phyloP scores from a whole-genome alignment of 208 protist species.

The Trypanosomatidae sp. region DNA sequence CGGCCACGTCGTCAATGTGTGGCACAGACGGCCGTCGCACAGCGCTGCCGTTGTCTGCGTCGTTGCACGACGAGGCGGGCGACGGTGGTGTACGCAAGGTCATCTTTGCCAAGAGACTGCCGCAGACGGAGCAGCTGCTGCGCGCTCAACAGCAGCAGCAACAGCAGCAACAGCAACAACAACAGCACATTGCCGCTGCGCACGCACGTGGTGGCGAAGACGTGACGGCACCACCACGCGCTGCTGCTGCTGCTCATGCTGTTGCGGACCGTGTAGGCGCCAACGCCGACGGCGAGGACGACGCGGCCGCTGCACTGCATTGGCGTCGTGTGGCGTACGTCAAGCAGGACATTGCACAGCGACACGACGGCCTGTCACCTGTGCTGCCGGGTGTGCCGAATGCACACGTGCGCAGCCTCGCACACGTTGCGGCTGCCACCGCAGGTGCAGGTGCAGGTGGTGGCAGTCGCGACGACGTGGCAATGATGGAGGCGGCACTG shows the following conservation, averaged over 20 bases:
- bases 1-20: too few species aligned
- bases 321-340: conserved; percentile 49
- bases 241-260: background rate
- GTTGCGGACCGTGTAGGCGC: too few species aligned
- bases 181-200: background rate
- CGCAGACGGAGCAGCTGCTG: conserved; percentile 26
- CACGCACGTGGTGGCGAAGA: background rate
- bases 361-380: conserved; percentile 2
- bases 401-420: conserved; percentile 24
- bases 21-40: too few species aligned
- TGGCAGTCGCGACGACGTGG: conserved; percentile 13
- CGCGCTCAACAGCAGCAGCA: too few species aligned
- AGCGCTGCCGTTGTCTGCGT: too few species aligned
- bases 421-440: too few species aligned
- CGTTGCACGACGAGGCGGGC: background rate
- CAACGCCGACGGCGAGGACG: background rate
- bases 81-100: conserved; percentile 9
- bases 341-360: conserved; percentile 26
- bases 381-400: conserved; percentile 33
- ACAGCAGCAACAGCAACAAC: too few species aligned
- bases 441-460: too few species aligned
- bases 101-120: conserved; percentile 62
- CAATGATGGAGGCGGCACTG: conserved; percentile 60
- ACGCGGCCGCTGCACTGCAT: conserved; percentile 14
- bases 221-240: background rate